Conservation (phyloP, 2,329 filamentous ascomycete genomes). For the Torrubiella hemipterigena region DNA sequence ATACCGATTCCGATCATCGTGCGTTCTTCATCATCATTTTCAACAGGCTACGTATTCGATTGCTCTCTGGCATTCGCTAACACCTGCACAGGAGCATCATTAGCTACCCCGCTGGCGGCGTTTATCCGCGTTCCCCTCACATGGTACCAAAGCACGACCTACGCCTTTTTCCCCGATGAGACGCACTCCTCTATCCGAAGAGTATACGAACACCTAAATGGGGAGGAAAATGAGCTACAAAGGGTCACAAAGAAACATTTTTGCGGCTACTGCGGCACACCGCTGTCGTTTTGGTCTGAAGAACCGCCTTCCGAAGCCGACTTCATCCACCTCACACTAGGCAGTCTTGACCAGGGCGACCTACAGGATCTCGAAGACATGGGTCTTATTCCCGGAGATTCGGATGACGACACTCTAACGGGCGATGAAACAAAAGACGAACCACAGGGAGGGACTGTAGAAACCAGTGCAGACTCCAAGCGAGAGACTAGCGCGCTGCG, state of each 20-base stretch:
- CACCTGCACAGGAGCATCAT: conserved; percentile 41
- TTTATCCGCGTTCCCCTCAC: conserved; percentile 72
- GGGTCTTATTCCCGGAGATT: conserved; percentile 49
- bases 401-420: conserved; percentile 14
- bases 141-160: conserved; percentile 69
- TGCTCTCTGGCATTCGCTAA: conserved; percentile 3
- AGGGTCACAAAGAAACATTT: conserved; percentile 61
- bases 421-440: conserved; percentile 14
- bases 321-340: conserved; percentile 72
- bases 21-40: conserved; percentile 26
- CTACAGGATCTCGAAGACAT: conserved; percentile 62
- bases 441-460: conserved; percentile 11
- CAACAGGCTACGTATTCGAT: neutral
- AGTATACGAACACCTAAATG: conserved; percentile 48
- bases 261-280: conserved; percentile 85
- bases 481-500: conserved; percentile 22
- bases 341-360: conserved; percentile 60
- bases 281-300: conserved; percentile 75
- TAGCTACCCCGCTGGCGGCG: conserved; percentile 62
- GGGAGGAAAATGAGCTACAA: too few species aligned
- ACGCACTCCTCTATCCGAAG: conserved; percentile 53
- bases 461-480: conserved; percentile 10
- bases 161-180: conserved; percentile 70
- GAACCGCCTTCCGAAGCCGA: conserved; percentile 57
- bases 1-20: conserved; percentile 60